Conservation (phyloP, 2,329 filamentous ascomycete species). For the Sporothrix dimorphospora region DNA sequence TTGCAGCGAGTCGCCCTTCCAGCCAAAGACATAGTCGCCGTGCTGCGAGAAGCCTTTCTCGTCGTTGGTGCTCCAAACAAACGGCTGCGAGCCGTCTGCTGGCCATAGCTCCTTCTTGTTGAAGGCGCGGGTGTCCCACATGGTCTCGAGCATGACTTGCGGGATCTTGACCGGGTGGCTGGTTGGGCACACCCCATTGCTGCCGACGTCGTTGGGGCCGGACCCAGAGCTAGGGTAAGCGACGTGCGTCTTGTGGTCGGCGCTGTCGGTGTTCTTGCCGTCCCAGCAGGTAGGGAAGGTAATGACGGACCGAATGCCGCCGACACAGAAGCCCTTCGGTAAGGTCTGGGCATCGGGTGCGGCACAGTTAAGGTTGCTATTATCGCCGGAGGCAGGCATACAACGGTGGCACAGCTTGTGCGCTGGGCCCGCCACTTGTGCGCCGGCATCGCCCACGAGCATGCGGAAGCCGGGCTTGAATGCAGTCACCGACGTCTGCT, state of each 20-base stretch:
- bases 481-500: constrained; percentile 40
- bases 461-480: constrained; percentile 53
- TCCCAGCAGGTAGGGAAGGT: constrained; percentile 54
- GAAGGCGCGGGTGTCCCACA: constrained; percentile 51
- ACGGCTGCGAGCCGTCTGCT: constrained; percentile 47
- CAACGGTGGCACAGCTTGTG: constrained; percentile 52
- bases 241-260: constrained; percentile 43
- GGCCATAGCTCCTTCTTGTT: constrained; percentile 49
- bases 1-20: constrained; percentile 54
- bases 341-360: constrained; percentile 54
- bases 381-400: constrained; percentile 45
- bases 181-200: constrained; percentile 52
- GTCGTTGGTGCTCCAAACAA: constrained; percentile 50
- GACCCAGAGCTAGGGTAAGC: constrained; percentile 48
- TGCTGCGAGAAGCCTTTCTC: constrained; percentile 51
- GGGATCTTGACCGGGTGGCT: constrained; percentile 52
- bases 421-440: constrained; percentile 46
- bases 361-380: constrained; percentile 52
- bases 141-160: constrained; percentile 53
- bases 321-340: constrained; percentile 48
- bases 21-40: constrained; percentile 57
- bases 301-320: constrained; percentile 46
- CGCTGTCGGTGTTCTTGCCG: constrained; percentile 49
- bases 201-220: constrained; percentile 40
- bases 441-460: constrained; percentile 50